These are phyloP conservation scores for Calophaca sinica DNA, from an alignment of 306 rosid genomes.

Conservation along the genomic window DNA sequence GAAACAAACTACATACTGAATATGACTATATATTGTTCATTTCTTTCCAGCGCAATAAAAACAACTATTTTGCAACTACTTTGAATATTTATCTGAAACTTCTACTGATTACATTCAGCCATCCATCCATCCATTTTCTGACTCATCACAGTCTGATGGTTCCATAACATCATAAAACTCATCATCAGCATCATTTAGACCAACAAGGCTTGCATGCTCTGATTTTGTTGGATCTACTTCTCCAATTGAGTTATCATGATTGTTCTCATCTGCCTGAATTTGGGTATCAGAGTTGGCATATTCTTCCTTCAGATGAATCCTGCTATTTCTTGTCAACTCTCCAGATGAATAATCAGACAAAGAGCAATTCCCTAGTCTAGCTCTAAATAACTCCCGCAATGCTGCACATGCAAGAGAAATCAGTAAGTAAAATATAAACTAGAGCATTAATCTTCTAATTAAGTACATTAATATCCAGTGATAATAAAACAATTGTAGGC, in stretches of 20 bases:
- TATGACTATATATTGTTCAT: slow-evolving; percentile 23
- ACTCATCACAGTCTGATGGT: slow-evolving; percentile 65
- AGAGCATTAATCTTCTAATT: slow-evolving; percentile 31
- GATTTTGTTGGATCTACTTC: slow-evolving; percentile 60
- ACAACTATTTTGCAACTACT: too few species aligned
- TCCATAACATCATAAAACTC: slow-evolving; percentile 93
- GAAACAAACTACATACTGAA: slow-evolving; percentile 29
- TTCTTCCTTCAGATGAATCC: slow-evolving; percentile 54
- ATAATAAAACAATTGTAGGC: slow-evolving; percentile 32
- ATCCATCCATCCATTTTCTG: slow-evolving; percentile 81
- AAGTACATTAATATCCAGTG: slow-evolving; percentile 5
- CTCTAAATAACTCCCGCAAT: slow-evolving; percentile 73
- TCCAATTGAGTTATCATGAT: slow-evolving; percentile 45
- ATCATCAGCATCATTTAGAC: slow-evolving; percentile 67
- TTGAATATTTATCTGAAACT: slow-evolving; percentile 53
- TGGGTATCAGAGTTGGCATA: slow-evolving; percentile 53
- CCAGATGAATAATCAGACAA: slow-evolving; percentile 63
- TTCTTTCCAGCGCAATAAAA: slow-evolving; percentile 33
- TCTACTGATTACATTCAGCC: slow-evolving; percentile 58
- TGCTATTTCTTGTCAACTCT: slow-evolving; percentile 55
- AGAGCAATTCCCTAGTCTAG: slow-evolving; percentile 62
- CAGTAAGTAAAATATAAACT: slow-evolving; percentile 38
- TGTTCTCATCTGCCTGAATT: slow-evolving; percentile 50
- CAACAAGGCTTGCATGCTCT: slow-evolving; percentile 61
- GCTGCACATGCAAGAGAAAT: slow-evolving; percentile 62